Percentiles rank a stretch among this genome's conserved stretches.
Conservation (phyloP, 139 green algal genomes). For the Diplosphaera chodatii region DNA sequence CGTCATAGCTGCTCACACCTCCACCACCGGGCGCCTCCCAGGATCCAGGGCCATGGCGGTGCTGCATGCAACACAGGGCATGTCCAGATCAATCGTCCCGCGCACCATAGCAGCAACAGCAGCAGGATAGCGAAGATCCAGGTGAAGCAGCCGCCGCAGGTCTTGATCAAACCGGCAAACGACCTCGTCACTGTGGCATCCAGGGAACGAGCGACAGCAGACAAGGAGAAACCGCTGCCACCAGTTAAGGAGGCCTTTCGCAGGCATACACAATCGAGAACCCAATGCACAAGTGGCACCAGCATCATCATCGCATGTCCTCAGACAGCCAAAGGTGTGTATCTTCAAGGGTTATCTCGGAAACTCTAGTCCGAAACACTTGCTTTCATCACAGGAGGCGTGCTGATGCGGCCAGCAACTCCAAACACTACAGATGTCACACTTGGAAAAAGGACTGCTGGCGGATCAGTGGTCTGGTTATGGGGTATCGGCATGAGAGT, state of each 20-base stretch:
- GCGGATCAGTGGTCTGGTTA: slow-evolving; percentile 18
- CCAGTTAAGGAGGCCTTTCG: slow-evolving; percentile 63
- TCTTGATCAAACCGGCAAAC: slow-evolving; percentile 58
- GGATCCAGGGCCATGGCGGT: too few relatives aligned
- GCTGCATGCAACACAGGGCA: background rate
- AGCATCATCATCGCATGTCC: slow-evolving; percentile 9
- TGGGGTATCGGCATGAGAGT: slow-evolving; percentile 48
- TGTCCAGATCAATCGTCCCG: slow-evolving; percentile 56
- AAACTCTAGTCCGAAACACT: slow-evolving; percentile 80
- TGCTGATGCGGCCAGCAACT: too few relatives aligned
- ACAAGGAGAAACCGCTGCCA: slow-evolving; percentile 42
- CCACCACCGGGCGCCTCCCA: too few relatives aligned
- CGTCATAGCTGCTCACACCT: too few relatives aligned
- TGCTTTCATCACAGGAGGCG: slow-evolving; percentile 48
- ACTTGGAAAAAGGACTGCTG: background rate
- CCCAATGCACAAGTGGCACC: background rate
- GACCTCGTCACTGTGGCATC: slow-evolving; percentile 55
- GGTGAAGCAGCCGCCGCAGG: slow-evolving; percentile 29
- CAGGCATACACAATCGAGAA: background rate
- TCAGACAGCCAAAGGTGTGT: slow-evolving; percentile 79
- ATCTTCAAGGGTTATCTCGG: slow-evolving; percentile 60
- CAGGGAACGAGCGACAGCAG: slow-evolving; percentile 52
- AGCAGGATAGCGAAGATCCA: slow-evolving; percentile 52
- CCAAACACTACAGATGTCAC: too few relatives aligned
- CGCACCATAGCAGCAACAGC: slow-evolving; percentile 15